Evolutionary conservation across 1,139 yeast genomes (phyloP), one percentile per base, ranked within the genome.

Genomic region (Candida albicans): DNA sequence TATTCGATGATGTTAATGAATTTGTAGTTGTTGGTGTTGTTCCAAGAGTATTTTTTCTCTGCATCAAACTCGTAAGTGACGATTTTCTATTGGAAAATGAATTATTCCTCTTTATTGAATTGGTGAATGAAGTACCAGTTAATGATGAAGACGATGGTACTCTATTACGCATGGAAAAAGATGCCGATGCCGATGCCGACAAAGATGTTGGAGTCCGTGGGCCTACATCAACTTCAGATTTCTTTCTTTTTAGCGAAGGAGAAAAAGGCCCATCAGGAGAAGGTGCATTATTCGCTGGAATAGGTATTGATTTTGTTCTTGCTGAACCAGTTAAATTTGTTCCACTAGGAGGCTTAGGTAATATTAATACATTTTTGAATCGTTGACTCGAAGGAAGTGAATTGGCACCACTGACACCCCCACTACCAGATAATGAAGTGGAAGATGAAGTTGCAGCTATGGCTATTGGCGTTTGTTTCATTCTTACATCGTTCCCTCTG

Each of bases 351-450:
- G 77, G 77, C 55, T 72, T 73, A 7, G 78, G 78, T 33, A 72
- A 56, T 35, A 73, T 73, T 41, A 70, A 58, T n/a, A 73, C 66
- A 48, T 73, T 72, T 51, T 70, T 71, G 44, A 61, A 65, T 44
- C 74, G 52, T 13, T 56, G 46, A 27, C 40, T 43, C 3, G 52
- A 49, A 10, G 6, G 9, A 11, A 42, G 26, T 12, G 54, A 46
- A 15, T 41, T 38, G n/a, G n/a, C n/a, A n/a, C n/a, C n/a, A n/a
- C n/a, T n/a, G n/a, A n/a, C n/a, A n/a, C n/a, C n/a, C n/a, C n/a
- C n/a, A 13, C 46, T 33, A 8, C 46, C 44, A 9, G 53, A 38
- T n/a, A 53, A 37, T 3, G 52, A 46, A 26, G 43, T 43, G 11
- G 45, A 37, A 26, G 49, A 46, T 1, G 44, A 32, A 8, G 49